These are phyloP conservation scores for Saccharomycopsis malanga DNA, from an alignment of 805 yeast genomes.

Conservation along the genomic window DNA sequence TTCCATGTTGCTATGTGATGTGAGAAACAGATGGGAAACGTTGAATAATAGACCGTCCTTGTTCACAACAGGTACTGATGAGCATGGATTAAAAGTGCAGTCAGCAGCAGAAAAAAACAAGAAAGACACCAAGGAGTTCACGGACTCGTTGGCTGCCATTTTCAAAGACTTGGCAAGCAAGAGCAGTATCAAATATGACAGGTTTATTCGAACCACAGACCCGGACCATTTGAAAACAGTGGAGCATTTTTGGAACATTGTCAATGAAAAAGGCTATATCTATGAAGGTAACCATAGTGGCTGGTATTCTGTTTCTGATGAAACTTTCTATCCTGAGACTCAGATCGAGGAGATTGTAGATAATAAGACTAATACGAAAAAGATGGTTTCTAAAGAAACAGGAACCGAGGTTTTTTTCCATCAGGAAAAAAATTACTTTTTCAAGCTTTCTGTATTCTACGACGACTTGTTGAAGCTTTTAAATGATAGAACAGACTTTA, in stretches of 20 bases:
- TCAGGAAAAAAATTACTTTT: slow-evolving; percentile 81
- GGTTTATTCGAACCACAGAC: slow-evolving; percentile 91
- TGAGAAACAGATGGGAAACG: slow-evolving; percentile 63
- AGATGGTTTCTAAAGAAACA: slow-evolving; percentile 51
- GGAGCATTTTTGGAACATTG: slow-evolving; percentile 57
- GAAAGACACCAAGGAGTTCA: slow-evolving; percentile 57
- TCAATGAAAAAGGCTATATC: slow-evolving; percentile 55
- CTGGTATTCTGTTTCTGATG: slow-evolving; percentile 94
- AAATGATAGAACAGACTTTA: slow-evolving; percentile 45
- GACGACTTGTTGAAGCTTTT: slow-evolving; percentile 43
- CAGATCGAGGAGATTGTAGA: slow-evolving; percentile 48
- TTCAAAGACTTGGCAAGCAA: slow-evolving; percentile 58
- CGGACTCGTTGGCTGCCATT: slow-evolving; percentile 57
- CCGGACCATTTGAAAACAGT: slow-evolving; percentile 66
- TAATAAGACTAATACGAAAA: slow-evolving; percentile 24
- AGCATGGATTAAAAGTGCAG: slow-evolving; percentile 91
- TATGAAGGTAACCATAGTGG: slow-evolving; percentile 83
- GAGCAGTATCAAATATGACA: slow-evolving; percentile 52
- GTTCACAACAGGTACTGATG: slow-evolving; percentile 92
- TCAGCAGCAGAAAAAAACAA: slow-evolving; percentile 61
- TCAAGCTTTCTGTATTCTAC: slow-evolving; percentile 60
- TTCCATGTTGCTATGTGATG: slow-evolving; percentile 80
- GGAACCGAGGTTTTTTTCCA: slow-evolving; percentile 69
- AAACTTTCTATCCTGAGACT: slow-evolving; percentile 81
- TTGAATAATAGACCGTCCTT: slow-evolving; percentile 40